Base-by-base conservation (phyloP, 495 filamentous ascomycete genomes). In the Neurospora intermedia region DNA sequence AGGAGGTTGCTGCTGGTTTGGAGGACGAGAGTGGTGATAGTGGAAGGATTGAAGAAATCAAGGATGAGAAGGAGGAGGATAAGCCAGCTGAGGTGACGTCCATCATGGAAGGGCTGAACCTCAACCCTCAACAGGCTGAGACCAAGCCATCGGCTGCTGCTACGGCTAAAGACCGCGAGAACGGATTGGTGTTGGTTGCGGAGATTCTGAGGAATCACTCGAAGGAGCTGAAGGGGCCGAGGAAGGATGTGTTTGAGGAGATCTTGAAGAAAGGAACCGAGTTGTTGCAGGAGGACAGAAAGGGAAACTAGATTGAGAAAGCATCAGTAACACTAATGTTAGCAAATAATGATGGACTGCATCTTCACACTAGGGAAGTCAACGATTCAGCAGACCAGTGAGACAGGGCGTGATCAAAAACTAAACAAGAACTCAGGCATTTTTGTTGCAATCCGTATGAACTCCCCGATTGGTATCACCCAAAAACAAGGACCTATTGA, bases 161-260 rank as follows among this genome's bases (percentile, higher is more conserved):
- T 77, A 76, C 78, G 3, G 74, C 79, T 18, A 78, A 84, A 16
- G 90, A 93, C 75, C 85, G 88, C 11, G 89, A 90, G 74, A 93
- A 94, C 76, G 88, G 83, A 0, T 78, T 91, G 69, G 85, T 93
- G 27, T 82, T 93, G 45, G 77, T 89, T 4, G 86, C 87, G 46
- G 87, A 89, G 74, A 74, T 93, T 41, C 73, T 91, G 73, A 84
- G 83, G 75, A 83, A 83, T 74, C 83, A 85, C 76, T 76, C 83
- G 0, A 78, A 80, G 6, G 74, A 83, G 11, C 74, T 88, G 76
- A 75, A 82, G 23, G 48, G 77, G 8, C 70, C 79, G 69, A 78
- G 78, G 42, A 75, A 76, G 71, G 74, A 73, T 43, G 70, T 82
- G 35, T 80, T 85, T 48, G 77, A 81, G 69, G 80, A 79, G 43